phyloP scores from a whole-genome alignment of 2,329 filamentous ascomycete genomes.

The Alternaria sp. region DNA sequence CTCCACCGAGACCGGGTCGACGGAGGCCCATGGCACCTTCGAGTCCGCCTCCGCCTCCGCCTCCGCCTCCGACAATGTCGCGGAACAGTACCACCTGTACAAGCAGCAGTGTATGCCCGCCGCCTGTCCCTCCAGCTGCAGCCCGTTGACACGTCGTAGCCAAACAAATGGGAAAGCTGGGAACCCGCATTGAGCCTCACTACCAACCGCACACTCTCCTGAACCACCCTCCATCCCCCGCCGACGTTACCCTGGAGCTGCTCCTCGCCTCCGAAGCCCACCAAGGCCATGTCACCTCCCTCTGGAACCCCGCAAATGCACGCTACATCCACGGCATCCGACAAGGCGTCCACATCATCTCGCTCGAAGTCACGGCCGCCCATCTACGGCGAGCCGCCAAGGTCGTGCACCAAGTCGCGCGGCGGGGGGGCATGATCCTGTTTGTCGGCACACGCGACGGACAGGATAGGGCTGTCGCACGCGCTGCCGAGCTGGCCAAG shows the following conservation, averaged over 20 bases:
- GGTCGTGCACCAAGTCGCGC: constrained; percentile 86
- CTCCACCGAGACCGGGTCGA: constrained; percentile 45
- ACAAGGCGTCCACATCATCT: constrained; percentile 90
- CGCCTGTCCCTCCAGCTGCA: not conserved
- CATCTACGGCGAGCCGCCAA: constrained; percentile 93
- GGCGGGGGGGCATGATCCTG: constrained; percentile 82
- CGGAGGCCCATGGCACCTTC: constrained; percentile 29
- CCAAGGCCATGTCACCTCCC: constrained; percentile 86
- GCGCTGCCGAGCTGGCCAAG: constrained; percentile 77
- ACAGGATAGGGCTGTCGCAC: constrained; percentile 81
- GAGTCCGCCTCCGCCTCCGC: constrained; percentile 23
- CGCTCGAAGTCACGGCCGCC: constrained; percentile 85
- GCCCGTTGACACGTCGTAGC: constrained; percentile 38
- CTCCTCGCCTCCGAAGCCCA: constrained; percentile 63
- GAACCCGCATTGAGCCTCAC: constrained; percentile 55
- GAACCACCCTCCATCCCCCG: constrained; percentile 74
- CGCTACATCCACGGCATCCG: constrained; percentile 93
- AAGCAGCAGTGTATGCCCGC: constrained; percentile 51
- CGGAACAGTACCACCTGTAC: constrained; percentile 55
- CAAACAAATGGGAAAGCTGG: constrained; percentile 49
- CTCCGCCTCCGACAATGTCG: constrained; percentile 35
- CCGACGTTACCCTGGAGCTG: constrained; percentile 88
- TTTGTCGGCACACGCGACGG: constrained; percentile 89
- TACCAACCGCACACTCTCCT: constrained; percentile 74
- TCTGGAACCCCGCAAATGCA: constrained; percentile 95